These are phyloP conservation scores for Melanomma pulvis-pyrius DNA, from an alignment of 495 filamentous ascomycete species.

Conservation along the genomic window DNA sequence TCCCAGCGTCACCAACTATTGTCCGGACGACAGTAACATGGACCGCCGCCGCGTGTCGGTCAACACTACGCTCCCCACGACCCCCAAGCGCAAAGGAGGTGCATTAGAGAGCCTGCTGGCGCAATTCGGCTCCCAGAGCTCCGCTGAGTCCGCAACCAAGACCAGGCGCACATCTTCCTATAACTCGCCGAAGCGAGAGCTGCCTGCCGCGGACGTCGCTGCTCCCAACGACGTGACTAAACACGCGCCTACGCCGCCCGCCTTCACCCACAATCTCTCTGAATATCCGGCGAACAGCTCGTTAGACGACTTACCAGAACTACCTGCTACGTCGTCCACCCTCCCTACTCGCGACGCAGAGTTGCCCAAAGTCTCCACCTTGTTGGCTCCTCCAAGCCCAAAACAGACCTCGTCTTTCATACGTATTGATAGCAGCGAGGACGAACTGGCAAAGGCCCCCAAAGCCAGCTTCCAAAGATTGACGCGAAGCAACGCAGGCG, in stretches of 20 bases:
- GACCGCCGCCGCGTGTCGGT: constrained; percentile 1
- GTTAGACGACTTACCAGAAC: neutral
- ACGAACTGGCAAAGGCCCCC: neutral
- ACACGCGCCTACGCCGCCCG: neutral
- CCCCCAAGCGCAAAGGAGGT: constrained; percentile 24
- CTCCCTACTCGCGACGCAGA: too few species aligned
- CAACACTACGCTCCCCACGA: constrained; percentile 16
- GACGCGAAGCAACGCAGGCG: neutral
- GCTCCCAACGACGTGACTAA: neutral
- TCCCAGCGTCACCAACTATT: neutral
- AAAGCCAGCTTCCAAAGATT: neutral
- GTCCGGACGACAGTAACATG: constrained; percentile 6
- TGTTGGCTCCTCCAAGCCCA: neutral
- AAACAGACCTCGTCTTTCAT: neutral
- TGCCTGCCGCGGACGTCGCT: neutral
- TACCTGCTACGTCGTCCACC: too few species aligned
- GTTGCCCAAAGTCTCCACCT: neutral
- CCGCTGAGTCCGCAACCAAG: constrained; percentile 29
- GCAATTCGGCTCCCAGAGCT: constrained; percentile 25
- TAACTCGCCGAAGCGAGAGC: neutral
- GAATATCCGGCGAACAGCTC: neutral
- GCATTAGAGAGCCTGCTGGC: constrained; percentile 18
- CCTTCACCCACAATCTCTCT: neutral
- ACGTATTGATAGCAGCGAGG: neutral
- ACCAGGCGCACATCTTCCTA: neutral